Conservation (phyloP, 495 filamentous ascomycete genomes). For the Tuber indicum region DNA sequence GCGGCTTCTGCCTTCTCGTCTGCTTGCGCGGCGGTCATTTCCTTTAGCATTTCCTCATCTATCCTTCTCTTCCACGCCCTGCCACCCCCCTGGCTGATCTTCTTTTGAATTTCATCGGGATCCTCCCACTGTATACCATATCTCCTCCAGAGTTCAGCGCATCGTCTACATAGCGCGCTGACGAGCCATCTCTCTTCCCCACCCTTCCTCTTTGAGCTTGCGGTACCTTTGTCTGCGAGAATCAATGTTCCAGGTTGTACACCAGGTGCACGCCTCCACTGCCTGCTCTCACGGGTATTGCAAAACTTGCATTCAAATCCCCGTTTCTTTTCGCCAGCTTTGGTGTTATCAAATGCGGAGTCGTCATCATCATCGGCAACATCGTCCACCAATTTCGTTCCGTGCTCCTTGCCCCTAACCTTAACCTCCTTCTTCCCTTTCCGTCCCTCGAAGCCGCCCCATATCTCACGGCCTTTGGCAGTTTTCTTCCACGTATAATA, state of each 20-base stretch:
- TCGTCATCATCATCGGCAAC: slow-evolving; percentile 90
- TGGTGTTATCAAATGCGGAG: slow-evolving; percentile 89
- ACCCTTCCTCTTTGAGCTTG: slow-evolving; percentile 49
- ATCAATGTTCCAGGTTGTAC: slow-evolving; percentile 64
- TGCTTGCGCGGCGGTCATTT: slow-evolving; percentile 56
- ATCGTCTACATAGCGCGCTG: slow-evolving; percentile 80
- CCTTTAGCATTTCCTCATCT: slow-evolving; percentile 84
- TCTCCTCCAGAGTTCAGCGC: slow-evolving; percentile 84
- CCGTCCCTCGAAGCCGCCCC: slow-evolving; percentile 78
- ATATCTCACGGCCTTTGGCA: slow-evolving; percentile 71
- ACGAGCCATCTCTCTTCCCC: slow-evolving; percentile 73
- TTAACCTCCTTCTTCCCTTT: slow-evolving; percentile 81
- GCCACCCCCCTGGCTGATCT: slow-evolving; percentile 72
- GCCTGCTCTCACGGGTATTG: slow-evolving; percentile 64
- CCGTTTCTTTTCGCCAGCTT: slow-evolving; percentile 69
- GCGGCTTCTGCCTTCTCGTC: slow-evolving; percentile 40
- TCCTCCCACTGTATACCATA: slow-evolving; percentile 96
- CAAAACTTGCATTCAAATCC: slow-evolving; percentile 96
- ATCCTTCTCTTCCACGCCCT: slow-evolving; percentile 79
- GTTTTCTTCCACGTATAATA: slow-evolving; percentile 99
- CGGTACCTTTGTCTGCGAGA: slow-evolving; percentile 57
- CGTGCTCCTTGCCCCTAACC: slow-evolving; percentile 55
- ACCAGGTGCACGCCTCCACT: slow-evolving; percentile 86
- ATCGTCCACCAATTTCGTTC: slow-evolving; percentile 76
- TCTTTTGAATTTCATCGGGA: slow-evolving; percentile 86